phyloP scores from a whole-genome alignment of 352 stramenopile genomes.

The Phytopythium sindhum region DNA sequence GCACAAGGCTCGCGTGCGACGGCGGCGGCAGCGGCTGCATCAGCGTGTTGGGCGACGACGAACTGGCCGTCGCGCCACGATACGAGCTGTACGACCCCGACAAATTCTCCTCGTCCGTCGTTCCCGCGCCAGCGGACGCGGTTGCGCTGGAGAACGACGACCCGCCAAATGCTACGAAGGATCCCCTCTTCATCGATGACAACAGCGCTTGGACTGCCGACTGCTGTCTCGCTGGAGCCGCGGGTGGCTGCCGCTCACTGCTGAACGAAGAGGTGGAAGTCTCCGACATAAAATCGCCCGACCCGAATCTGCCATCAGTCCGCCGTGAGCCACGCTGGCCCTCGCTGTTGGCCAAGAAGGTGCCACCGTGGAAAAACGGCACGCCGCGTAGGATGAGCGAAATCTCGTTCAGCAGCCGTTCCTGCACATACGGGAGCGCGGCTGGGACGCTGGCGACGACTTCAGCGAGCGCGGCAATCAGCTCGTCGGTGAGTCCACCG shows the following conservation, averaged over 20 bases:
- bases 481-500: slow-evolving; percentile 90
- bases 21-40: slow-evolving; percentile 9
- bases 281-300: slow-evolving; percentile 20
- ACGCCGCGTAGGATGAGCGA: slow-evolving; percentile 91
- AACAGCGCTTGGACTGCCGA: slow-evolving; percentile 67
- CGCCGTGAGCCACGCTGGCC: background rate
- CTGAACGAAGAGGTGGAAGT: slow-evolving; percentile 17
- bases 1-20: slow-evolving; percentile 28
- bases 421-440: slow-evolving; percentile 88
- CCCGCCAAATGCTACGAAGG: slow-evolving; percentile 26
- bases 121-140: background rate
- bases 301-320: background rate
- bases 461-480: slow-evolving; percentile 92
- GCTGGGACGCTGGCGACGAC: slow-evolving; percentile 90
- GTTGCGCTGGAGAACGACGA: slow-evolving; percentile 8
- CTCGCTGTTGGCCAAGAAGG: background rate
- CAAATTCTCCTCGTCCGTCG: slow-evolving; percentile 28
- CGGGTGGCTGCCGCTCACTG: slow-evolving; percentile 13
- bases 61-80: background rate
- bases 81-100: slow-evolving; percentile 5
- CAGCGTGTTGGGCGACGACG: background rate
- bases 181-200: slow-evolving; percentile 68
- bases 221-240: slow-evolving; percentile 28
- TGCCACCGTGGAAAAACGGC: slow-evolving; percentile 46
- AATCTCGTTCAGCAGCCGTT: slow-evolving; percentile 95